These are phyloP conservation scores for Paxillus ammoniavirescens DNA, from an alignment of 768 basidiomycete genomes.

Conservation along the genomic window DNA sequence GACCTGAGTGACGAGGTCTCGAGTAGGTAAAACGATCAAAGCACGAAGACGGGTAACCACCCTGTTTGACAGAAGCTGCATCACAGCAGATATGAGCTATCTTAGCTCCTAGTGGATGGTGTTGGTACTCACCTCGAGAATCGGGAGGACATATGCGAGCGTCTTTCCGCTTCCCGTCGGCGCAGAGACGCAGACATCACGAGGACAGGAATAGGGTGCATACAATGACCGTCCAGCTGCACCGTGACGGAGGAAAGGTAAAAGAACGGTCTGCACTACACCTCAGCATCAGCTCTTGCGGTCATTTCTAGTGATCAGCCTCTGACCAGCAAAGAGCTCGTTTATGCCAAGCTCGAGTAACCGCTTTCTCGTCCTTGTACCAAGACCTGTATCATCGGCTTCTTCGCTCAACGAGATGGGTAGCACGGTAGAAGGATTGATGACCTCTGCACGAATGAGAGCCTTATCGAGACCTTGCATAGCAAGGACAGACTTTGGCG, in stretches of 20 bases:
- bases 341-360: slow-evolving; percentile 77
- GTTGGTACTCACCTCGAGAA: slow-evolving; percentile 65
- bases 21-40: slow-evolving; percentile 87
- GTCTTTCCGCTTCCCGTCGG: slow-evolving; percentile 99
- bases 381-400: slow-evolving; percentile 49
- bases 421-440: slow-evolving; percentile 51
- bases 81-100: background rate
- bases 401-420: slow-evolving; percentile 40
- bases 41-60: slow-evolving; percentile 85
- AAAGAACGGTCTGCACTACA: slow-evolving; percentile 83
- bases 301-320: slow-evolving; percentile 2
- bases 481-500: slow-evolving; percentile 67
- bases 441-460: slow-evolving; percentile 64
- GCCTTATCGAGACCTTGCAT: slow-evolving; percentile 79
- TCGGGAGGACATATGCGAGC: slow-evolving; percentile 91
- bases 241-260: slow-evolving; percentile 68
- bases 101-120: background rate
- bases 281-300: slow-evolving; percentile 13
- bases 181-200: slow-evolving; percentile 91
- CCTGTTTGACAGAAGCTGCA: slow-evolving; percentile 66
- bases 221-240: slow-evolving; percentile 50
- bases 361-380: slow-evolving; percentile 57
- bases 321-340: slow-evolving; percentile 84
- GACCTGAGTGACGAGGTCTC: slow-evolving; percentile 91
- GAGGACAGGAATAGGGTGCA: slow-evolving; percentile 60